Conservation (phyloP, 1,139 yeast species). For the Candida tropicalis region DNA sequence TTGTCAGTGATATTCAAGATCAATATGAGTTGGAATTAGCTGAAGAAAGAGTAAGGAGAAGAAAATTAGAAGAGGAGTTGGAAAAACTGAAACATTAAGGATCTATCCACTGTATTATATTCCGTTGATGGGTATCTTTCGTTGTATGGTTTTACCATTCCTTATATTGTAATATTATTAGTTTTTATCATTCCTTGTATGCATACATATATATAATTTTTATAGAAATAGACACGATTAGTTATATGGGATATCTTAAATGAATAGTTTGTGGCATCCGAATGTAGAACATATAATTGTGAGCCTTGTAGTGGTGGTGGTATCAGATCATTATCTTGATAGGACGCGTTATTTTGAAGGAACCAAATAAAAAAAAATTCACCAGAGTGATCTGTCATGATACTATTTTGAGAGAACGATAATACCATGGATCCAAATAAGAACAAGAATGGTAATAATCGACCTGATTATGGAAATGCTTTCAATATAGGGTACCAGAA, state of each 20-base stretch:
- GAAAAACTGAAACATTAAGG: conserved; percentile 12
- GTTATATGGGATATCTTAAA: too few species aligned
- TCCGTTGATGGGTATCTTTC: neutral
- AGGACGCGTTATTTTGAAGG: too few species aligned
- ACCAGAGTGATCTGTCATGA: neutral
- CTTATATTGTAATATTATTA: conserved; percentile 1
- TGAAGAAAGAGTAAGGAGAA: conserved; percentile 57
- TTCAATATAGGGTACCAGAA: conserved; percentile 5
- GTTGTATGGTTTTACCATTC: neutral
- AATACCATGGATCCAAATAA: neutral
- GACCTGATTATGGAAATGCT: conserved; percentile 1
- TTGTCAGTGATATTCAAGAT: conserved; percentile 63
- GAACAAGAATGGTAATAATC: neutral
- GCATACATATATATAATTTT: too few species aligned
- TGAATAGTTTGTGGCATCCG: too few species aligned
- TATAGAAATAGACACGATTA: too few species aligned
- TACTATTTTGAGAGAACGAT: too few species aligned
- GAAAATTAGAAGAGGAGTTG: conserved; percentile 46
- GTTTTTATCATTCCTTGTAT: too few species aligned
- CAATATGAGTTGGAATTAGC: conserved; percentile 61
- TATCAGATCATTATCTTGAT: too few species aligned
- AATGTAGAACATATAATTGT: too few species aligned
- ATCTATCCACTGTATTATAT: neutral
- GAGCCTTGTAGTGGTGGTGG: too few species aligned
- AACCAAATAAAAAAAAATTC: neutral